Conservation (phyloP, 1,284 basidiomycete genomes). For the Earliella scabrosa region DNA sequence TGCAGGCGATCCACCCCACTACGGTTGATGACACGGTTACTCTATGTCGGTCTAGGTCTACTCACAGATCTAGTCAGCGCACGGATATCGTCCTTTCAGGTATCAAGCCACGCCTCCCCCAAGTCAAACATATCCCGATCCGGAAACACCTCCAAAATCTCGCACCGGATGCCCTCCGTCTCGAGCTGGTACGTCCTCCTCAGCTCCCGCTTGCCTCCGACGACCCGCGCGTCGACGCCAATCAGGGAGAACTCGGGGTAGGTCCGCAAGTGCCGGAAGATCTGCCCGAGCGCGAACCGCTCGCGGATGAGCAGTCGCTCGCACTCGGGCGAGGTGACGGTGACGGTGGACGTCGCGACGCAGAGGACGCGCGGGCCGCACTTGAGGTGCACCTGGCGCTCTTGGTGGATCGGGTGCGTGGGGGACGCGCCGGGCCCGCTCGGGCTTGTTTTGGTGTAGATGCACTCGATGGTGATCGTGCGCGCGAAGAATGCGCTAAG, state of each 20-base stretch:
- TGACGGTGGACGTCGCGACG: slow-evolving; percentile 63
- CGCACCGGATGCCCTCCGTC: slow-evolving; percentile 61
- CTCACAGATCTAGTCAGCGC: too few species aligned
- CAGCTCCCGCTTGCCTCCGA: slow-evolving; percentile 42
- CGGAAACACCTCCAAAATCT: slow-evolving; percentile 71
- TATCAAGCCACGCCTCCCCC: slow-evolving; percentile 61
- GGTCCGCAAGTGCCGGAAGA: slow-evolving; percentile 58
- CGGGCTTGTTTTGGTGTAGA: slow-evolving; percentile 54
- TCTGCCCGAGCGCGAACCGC: slow-evolving; percentile 71
- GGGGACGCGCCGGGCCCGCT: slow-evolving; percentile 46
- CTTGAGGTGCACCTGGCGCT: slow-evolving; percentile 64
- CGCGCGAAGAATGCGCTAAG: slow-evolving; percentile 63
- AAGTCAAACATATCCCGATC: slow-evolving; percentile 64
- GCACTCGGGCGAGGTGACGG: slow-evolving; percentile 53
- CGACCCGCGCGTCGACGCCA: slow-evolving; percentile 43
- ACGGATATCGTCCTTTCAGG: too few species aligned
- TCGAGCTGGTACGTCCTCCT: slow-evolving; percentile 61
- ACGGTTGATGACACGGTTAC: too few species aligned
- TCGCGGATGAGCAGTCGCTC: slow-evolving; percentile 68
- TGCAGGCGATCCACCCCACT: too few species aligned
- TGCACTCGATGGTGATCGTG: slow-evolving; percentile 58
- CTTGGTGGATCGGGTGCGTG: slow-evolving; percentile 57
- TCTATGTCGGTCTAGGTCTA: too few species aligned
- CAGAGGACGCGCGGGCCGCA: slow-evolving; percentile 60
- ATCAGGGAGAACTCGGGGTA: slow-evolving; percentile 61